phyloP scores from a whole-genome alignment of 306 rosid species.

The Prunus campanulata region DNA sequence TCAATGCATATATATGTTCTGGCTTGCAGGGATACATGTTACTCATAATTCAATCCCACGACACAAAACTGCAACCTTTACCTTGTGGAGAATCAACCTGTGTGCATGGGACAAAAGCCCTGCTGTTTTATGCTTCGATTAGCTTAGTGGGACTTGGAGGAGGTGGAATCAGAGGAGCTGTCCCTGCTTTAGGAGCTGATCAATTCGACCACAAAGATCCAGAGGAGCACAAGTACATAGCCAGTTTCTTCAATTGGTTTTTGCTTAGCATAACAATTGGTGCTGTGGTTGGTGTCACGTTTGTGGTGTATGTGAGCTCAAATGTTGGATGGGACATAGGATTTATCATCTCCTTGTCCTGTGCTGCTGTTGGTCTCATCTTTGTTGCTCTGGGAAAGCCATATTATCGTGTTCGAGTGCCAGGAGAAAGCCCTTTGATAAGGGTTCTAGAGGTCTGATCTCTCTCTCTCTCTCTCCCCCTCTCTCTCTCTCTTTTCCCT shows the following conservation, averaged over 20 bases:
- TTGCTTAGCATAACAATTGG: slow-evolving; percentile 46
- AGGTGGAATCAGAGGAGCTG: slow-evolving; percentile 56
- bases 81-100: slow-evolving; percentile 39
- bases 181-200: slow-evolving; percentile 58
- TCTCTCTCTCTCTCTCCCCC: neutral
- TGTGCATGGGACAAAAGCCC: slow-evolving; percentile 43
- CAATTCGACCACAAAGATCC: slow-evolving; percentile 47
- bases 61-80: slow-evolving; percentile 42
- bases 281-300: slow-evolving; percentile 47
- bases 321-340: slow-evolving; percentile 37
- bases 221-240: slow-evolving; percentile 34
- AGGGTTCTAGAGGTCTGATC: slow-evolving; percentile 41
- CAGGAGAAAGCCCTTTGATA: slow-evolving; percentile 46
- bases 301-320: slow-evolving; percentile 50
- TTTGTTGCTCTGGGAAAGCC: slow-evolving; percentile 40
- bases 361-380: slow-evolving; percentile 38
- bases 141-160: slow-evolving; percentile 54
- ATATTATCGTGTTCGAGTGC: slow-evolving; percentile 35
- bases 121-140: slow-evolving; percentile 41
- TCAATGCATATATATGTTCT: neutral
- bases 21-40: slow-evolving; percentile 45
- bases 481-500: neutral
- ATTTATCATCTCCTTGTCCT: slow-evolving; percentile 43
- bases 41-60: slow-evolving; percentile 46
- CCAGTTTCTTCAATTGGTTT: slow-evolving; percentile 59